These are phyloP conservation scores for Eremothecium sinecaudum DNA, from an alignment of 1,139 yeast genomes.

Conservation along the genomic window DNA sequence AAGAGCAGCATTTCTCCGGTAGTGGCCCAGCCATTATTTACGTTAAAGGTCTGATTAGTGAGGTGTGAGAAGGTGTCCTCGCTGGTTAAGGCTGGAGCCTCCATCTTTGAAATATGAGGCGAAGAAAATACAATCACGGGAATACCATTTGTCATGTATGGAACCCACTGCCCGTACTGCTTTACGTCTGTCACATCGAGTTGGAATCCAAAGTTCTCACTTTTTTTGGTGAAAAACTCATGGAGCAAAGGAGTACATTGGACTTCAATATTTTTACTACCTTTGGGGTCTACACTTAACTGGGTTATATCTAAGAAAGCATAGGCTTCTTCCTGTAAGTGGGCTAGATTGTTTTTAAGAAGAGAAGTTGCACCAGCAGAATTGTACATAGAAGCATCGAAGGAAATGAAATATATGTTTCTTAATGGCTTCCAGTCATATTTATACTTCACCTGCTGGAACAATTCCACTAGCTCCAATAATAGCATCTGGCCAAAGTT, in stretches of 20 bases:
- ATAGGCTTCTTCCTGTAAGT: slow-evolving; percentile 52
- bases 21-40: slow-evolving; percentile 47
- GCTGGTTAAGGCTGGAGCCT: slow-evolving; percentile 55
- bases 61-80: slow-evolving; percentile 57
- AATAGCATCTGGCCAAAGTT: slow-evolving; percentile 70
- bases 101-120: slow-evolving; percentile 35
- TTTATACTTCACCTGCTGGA: slow-evolving; percentile 56
- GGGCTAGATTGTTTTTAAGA: slow-evolving; percentile 49
- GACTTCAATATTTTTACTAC: slow-evolving; percentile 50
- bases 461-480: slow-evolving; percentile 60
- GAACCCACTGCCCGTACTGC: slow-evolving; percentile 56
- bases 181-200: slow-evolving; percentile 30
- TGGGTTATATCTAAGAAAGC: slow-evolving; percentile 59
- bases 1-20: slow-evolving; percentile 53
- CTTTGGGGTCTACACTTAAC: slow-evolving; percentile 42
- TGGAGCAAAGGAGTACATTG: slow-evolving; percentile 62
- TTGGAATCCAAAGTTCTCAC: slow-evolving; percentile 18
- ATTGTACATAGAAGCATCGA: slow-evolving; percentile 78
- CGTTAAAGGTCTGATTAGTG: slow-evolving; percentile 30
- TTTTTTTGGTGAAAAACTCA: slow-evolving; percentile 26
- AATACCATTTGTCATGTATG: slow-evolving; percentile 47
- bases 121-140: slow-evolving; percentile 42
- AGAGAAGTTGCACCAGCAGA: slow-evolving; percentile 79
- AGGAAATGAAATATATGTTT: slow-evolving; percentile 72
- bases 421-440: slow-evolving; percentile 80